Evolutionary conservation across 306 rosid genomes (phyloP), one percentile per base, ranked within the genome.

Genomic region (Rubus parviflorus): DNA sequence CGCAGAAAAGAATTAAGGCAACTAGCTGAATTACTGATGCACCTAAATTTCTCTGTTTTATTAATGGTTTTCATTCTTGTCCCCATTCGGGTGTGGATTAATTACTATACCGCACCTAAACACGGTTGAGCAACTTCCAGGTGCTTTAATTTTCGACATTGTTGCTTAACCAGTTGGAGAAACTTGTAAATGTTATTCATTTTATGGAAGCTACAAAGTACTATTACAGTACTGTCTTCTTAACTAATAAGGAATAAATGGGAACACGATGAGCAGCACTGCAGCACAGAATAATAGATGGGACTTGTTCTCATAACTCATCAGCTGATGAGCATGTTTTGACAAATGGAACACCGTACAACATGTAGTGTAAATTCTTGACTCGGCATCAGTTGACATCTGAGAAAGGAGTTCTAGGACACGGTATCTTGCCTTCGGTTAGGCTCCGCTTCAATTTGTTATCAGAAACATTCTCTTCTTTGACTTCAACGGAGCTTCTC

Each of bases 351-450:
- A 53, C 49, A 53, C 23, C 43, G 13, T 3, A 11, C 67, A 42
- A 14, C 64, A 51, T 62, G 68, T 16, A 8, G 41, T 54, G 30
- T 42, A 25, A 6, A 14, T 74, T 23, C 49, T 38, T 54, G 38
- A 13, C 67, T 17, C 6, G 25, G 38, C 13, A 41, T 85, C 71
- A 84, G 84, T 94, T 94, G 73, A 91, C 81, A 64, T 89, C 76
- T 9, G 93, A 80, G 76, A 92, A 92, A 49, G 97, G 98, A 64
- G 90, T 84, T 84, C 97, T 84, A 48, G 64, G 87, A 79, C 52
- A 78, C 16, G 76, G 85, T 51, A 83, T 85, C 80, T 88, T 93
- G 81, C 85, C 86, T 64, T 87, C 96, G 23, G 45, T 61, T 45
- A 72, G 76, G 12, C 69, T 62, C 86, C 77, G 63, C 83, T 86